Evolutionary conservation across 495 filamentous ascomycete genomes (phyloP).

Genomic region (Penicilliopsis zonata): DNA sequence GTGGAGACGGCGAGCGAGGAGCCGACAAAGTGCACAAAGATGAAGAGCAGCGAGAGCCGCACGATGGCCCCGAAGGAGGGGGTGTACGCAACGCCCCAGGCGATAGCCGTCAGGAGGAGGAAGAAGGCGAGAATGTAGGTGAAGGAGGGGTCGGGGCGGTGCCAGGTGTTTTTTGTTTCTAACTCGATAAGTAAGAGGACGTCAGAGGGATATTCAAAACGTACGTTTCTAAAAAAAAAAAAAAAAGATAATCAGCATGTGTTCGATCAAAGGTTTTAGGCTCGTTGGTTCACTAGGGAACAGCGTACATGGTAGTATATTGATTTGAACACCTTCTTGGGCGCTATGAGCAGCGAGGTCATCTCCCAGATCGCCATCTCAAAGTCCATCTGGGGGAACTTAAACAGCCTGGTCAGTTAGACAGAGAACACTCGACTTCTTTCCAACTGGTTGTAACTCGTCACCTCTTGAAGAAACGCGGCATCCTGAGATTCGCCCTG

Average conservation of each 20-base stretch:
- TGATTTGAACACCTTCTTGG: conserved; percentile 65
- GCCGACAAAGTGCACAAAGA: conserved; percentile 56
- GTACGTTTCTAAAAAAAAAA: conserved; percentile 54
- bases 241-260: no score
- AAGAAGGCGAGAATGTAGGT: conserved; percentile 68
- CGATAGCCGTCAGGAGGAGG: conserved; percentile 57
- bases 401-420: conserved; percentile 36
- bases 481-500: conserved; percentile 42
- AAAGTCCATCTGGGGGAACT: conserved; percentile 61
- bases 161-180: conserved; percentile 74
- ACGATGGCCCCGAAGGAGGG: conserved; percentile 41
- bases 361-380: conserved; percentile 75
- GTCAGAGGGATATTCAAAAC: conserved; percentile 5
- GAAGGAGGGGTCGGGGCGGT: conserved; percentile 65
- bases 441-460: background rate
- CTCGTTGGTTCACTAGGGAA: no score
- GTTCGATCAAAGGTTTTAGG: no score
- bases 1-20: conserved; percentile 49
- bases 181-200: conserved; percentile 6
- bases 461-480: conserved; percentile 44
- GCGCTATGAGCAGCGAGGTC: conserved; percentile 58
- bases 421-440: background rate
- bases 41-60: conserved; percentile 49
- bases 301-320: conserved; percentile 62
- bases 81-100: conserved; percentile 62